Base-by-base conservation (phyloP, 208 protist genomes). In the Leishmania lainsoni region DNA sequence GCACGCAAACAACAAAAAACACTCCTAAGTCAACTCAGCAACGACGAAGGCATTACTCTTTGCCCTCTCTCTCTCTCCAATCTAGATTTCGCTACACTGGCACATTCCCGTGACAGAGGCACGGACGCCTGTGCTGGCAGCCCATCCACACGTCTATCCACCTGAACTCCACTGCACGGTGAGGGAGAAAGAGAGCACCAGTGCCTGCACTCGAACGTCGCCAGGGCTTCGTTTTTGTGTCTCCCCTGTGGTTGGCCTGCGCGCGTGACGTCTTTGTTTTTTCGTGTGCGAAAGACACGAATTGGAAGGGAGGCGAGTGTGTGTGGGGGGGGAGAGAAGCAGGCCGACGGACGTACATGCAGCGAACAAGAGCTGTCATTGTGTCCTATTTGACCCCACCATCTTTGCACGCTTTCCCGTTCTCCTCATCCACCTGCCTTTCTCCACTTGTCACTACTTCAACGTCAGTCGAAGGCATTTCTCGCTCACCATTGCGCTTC, bases 381-480 rank as follows among this genome's bases (percentile, higher is more conserved):
- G 26, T 63, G 26, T 12, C 26, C 26, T 29, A 29, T 9, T 63
- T n/a, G 58, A 29, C 58, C 58, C 26, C 26, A 26, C 26, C 6
- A 12, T 29, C 58, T 63, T 63, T 10, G 20, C 12, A 70, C 56
- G 12, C 74, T 70, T 58, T 72, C 48, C 76, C 51, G 79, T 58
- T 63, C 66, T 79, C 69, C 69, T 42, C 26, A 29, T 54, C 69
- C 0, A 29, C 69, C 39, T 74, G 14, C 35, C 69, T 29, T 42
- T 14, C 69, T 35, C 26, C 35, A 29, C 12, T 42, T 49, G 39
- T 51, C 69, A 65, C 74, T 78, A 56, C 61, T 39, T 84, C 29
- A 75, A 42, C 32, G 75, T 75, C 81, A 26, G 16, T 76, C 72
- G 59, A 54, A 76, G 56, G 9, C 26, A 75, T 59, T 80, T 58